These are phyloP conservation scores for Talaromyces wortmannii DNA, from an alignment of 495 filamentous ascomycete species.

Conservation along the genomic window DNA sequence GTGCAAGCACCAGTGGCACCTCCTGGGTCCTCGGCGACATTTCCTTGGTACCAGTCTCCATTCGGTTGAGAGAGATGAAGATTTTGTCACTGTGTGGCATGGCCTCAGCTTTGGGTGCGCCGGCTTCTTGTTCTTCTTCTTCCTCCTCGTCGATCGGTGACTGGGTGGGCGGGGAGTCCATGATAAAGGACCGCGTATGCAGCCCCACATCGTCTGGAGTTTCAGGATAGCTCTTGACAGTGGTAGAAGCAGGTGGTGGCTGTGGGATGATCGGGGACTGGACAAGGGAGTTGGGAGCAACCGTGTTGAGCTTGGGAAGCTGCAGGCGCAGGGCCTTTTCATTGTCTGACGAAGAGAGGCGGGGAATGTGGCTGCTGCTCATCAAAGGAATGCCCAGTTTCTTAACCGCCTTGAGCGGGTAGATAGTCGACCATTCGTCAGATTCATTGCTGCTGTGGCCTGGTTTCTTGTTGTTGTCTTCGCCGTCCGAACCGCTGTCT, in stretches of 20 bases:
- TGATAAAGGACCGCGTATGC: background rate
- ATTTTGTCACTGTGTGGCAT: background rate
- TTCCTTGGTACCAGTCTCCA: slow-evolving; percentile 1
- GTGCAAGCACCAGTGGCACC: slow-evolving; percentile 5
- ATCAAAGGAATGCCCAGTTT: slow-evolving; percentile 4
- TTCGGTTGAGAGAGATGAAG: background rate
- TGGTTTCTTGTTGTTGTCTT: background rate
- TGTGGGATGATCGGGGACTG: background rate
- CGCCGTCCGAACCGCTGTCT: background rate
- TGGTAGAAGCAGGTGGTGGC: background rate
- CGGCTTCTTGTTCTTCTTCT: background rate
- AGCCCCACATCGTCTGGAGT: slow-evolving; percentile 4
- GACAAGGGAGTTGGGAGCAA: background rate
- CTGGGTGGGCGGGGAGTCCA: background rate
- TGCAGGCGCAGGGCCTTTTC: slow-evolving; percentile 21
- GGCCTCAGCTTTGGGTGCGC: background rate
- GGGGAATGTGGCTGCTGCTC: slow-evolving; percentile 3
- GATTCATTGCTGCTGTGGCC: background rate
- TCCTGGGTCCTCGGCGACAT: slow-evolving; percentile 9
- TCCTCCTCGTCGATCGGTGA: background rate
- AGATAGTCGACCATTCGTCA: slow-evolving; percentile 5
- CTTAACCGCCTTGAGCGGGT: slow-evolving; percentile 7
- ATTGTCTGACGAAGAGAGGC: slow-evolving; percentile 13
- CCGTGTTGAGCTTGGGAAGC: slow-evolving; percentile 29
- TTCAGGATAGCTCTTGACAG: background rate